phyloP scores from a whole-genome alignment of 192 early-diverging fungal genomes.

The Anaeromyces robustus region DNA sequence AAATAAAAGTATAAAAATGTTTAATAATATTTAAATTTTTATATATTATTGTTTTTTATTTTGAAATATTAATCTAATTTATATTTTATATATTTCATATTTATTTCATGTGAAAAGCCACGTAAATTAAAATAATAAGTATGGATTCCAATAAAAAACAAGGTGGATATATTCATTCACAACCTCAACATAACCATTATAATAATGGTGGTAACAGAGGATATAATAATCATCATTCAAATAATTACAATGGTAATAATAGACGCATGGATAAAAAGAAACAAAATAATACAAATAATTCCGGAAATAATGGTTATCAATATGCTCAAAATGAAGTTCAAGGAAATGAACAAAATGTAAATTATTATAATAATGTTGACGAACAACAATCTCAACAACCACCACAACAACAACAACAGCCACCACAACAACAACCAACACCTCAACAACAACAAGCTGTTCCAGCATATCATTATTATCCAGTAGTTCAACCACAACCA shows the following conservation, averaged over 20 bases:
- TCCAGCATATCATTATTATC: background rate
- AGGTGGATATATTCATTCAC: background rate
- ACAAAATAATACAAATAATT: background rate
- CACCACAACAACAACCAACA: background rate
- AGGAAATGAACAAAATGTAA: background rate
- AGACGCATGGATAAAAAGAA: background rate
- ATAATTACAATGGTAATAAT: background rate
- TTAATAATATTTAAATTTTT: background rate
- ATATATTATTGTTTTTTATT: no score
- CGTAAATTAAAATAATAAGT: background rate
- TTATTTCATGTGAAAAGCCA: background rate
- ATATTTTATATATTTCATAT: background rate
- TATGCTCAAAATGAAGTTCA: background rate
- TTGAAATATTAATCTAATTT: no score
- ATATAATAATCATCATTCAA: background rate
- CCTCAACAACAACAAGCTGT: background rate
- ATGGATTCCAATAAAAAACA: background rate
- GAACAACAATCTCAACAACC: background rate
- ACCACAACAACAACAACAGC: background rate
- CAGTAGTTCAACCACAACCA: background rate
- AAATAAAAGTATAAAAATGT: no score
- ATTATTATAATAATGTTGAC: background rate
- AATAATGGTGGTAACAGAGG: background rate
- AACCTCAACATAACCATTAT: background rate
- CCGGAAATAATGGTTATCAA: background rate